Evolutionary conservation across 2,329 filamentous ascomycete species (phyloP).

Genomic region (Metarhizium guizhouense): DNA sequence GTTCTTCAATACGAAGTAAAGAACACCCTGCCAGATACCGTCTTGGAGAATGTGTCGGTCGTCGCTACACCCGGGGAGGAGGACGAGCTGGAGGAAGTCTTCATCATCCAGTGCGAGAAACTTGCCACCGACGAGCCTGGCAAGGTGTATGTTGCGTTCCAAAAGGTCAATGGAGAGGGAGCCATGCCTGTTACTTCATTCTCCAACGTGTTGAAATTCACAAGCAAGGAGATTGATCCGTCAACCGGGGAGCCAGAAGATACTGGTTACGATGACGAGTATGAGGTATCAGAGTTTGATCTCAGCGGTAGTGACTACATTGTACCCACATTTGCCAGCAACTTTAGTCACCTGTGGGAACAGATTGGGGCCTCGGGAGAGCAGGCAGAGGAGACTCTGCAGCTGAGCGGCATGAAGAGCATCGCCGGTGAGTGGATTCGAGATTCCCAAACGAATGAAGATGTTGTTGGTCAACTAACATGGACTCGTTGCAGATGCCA

Average conservation of each 20-base stretch:
- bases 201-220: constrained; percentile 92
- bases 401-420: constrained; percentile 79
- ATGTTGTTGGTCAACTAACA: constrained; percentile 13
- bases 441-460: neutral
- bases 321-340: constrained; percentile 84
- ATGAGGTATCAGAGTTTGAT: constrained; percentile 90
- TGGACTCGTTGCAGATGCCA: constrained; percentile 58
- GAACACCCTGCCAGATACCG: constrained; percentile 87
- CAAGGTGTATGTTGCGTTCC: constrained; percentile 92
- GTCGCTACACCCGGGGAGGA: constrained; percentile 72
- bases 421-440: constrained; percentile 64
- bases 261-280: constrained; percentile 91
- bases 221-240: constrained; percentile 95
- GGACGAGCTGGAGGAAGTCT: constrained; percentile 80
- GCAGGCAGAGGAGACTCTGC: constrained; percentile 84
- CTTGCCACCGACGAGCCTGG: constrained; percentile 79
- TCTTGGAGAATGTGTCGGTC: constrained; percentile 83
- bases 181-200: constrained; percentile 76
- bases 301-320: constrained; percentile 89
- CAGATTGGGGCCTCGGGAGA: constrained; percentile 83
- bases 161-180: constrained; percentile 65
- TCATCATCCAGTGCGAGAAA: constrained; percentile 82
- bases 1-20: constrained; percentile 96
- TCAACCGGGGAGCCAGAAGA: constrained; percentile 90
- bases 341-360: constrained; percentile 94